Conservation (phyloP, 2,329 filamentous ascomycete genomes). For the Monosporascus sp. region DNA sequence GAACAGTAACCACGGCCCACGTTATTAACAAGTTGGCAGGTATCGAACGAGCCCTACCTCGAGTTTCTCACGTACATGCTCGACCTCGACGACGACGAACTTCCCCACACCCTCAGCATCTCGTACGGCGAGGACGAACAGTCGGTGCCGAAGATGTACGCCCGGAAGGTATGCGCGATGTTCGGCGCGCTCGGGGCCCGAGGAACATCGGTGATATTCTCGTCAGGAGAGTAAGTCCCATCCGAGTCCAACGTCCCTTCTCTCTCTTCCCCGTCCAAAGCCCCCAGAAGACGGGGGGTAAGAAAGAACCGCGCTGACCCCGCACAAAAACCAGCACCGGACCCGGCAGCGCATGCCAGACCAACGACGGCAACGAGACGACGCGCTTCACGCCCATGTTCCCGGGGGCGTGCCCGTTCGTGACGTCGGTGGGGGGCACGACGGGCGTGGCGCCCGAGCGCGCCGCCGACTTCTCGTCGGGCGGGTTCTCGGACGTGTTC, state of each 20-base stretch:
- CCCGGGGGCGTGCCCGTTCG: constrained; percentile 51
- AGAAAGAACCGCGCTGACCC: constrained; percentile 2
- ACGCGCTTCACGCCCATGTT: constrained; percentile 49
- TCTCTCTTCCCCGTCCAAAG: not conserved
- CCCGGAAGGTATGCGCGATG: constrained; percentile 21
- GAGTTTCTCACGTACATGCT: constrained; percentile 23
- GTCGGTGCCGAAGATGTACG: constrained; percentile 19
- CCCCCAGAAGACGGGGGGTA: no score
- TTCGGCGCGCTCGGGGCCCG: constrained; percentile 22
- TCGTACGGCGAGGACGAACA: constrained; percentile 23
- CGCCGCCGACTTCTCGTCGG: constrained; percentile 46
- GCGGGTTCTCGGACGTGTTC: constrained; percentile 46
- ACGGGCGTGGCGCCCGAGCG: constrained; percentile 42
- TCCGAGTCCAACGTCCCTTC: not conserved
- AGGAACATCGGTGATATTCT: constrained; percentile 22
- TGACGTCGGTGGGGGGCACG: constrained; percentile 57
- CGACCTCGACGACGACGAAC: constrained; percentile 15
- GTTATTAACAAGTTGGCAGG: constrained; percentile 1
- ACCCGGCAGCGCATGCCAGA: constrained; percentile 36
- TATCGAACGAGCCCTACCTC: constrained; percentile 21
- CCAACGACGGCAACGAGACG: constrained; percentile 49
- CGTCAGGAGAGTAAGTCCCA: constrained; percentile 22
- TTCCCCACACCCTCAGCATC: constrained; percentile 20
- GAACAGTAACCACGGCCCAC: not conserved
- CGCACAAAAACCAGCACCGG: constrained; percentile 12